These are phyloP conservation scores for Lactuca sativa DNA, from an alignment of 129 eudicot species.

Conservation along the genomic window DNA sequence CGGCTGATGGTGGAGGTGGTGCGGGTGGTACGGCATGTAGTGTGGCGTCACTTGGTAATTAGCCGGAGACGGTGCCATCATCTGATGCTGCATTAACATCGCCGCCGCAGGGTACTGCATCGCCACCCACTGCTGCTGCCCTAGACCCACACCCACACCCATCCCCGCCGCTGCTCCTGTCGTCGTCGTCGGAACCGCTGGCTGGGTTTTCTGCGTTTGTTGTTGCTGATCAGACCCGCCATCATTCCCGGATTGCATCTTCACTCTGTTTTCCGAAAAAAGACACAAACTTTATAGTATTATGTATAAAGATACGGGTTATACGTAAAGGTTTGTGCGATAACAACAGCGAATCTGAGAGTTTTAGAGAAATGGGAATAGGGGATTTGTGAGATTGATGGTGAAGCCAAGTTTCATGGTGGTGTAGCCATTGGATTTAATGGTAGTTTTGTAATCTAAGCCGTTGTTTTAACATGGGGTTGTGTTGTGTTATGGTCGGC, in stretches of 20 bases:
- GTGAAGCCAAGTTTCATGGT: conserved; percentile 62
- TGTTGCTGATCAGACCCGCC: conserved; percentile 35
- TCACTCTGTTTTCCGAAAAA: background rate
- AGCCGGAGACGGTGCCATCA: conserved; percentile 71
- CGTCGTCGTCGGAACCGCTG: conserved; percentile 11
- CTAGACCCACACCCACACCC: conserved; percentile 29
- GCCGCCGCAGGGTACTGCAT: conserved; percentile 88
- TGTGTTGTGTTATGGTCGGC: conserved; percentile 41
- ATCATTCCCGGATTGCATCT: conserved; percentile 52
- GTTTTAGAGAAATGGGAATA: conserved; percentile 24
- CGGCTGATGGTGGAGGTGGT: conserved; percentile 28
- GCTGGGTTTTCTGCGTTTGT: conserved; percentile 20
- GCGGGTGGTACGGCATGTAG: conserved; percentile 76
- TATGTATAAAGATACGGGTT: background rate
- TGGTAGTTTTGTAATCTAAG: conserved; percentile 14
- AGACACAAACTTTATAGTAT: background rate
- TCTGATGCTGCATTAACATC: conserved; percentile 84
- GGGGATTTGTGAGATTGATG: conserved; percentile 37
- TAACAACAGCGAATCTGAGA: conserved; percentile 49
- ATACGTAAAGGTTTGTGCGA: conserved; percentile 20
- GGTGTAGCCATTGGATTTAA: conserved; percentile 52
- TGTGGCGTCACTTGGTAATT: conserved; percentile 66
- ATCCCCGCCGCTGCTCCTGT: conserved; percentile 13
- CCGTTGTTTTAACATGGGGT: conserved; percentile 40
- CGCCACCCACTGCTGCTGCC: conserved; percentile 69